Base-by-base conservation (phyloP, 768 basidiomycete genomes). In the Termitomyces sp. region DNA sequence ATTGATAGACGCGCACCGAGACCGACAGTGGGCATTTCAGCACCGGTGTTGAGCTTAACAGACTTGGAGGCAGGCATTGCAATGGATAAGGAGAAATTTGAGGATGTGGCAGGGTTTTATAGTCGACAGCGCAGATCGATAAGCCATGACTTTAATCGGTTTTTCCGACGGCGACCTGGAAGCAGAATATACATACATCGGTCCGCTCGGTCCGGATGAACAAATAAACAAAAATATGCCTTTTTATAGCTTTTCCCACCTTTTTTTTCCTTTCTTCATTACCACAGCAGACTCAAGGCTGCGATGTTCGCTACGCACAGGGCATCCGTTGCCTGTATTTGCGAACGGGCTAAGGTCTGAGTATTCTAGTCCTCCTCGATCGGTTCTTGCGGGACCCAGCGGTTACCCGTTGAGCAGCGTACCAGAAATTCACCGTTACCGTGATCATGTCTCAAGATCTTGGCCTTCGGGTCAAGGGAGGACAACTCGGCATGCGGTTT, bases 261-360 rank as follows among this genome's bases (percentile, higher is more conserved):
- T 17, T 28, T 37, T 52, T 40, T 41, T 43, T 41, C 38, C 38
- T 35, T 30, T 41, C 26, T 46, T 35, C 4, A 35, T 35, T 7
- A 35, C 35, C 61, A 62, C 62, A 63, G 70, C 71, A 72, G 71
- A 68, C 66, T 67, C 61, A 86, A 89, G 77, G 82, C 84, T 77
- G 81, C 84, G 78, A 84, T 71, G 83, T 84, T 86, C 83, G 82
- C 73, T 61, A 72, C 84, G 65, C 62, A 82, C 79, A 75, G 75
- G 76, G 75, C 56, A 66, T 63, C 57, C 37, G 64, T 26, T 38
- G 58, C 64, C 62, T 55, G 59, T 58, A 55, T 61, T 85, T 70
- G 77, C 83, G 83, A 87, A 84, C 85, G 84, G 87, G 86, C 80
- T 76, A 88, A 88, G 85, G 86, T 87, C 85, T 85, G 86, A 87